Evolutionary conservation across 2,329 filamentous ascomycete genomes (phyloP), one percentile per base, ranked within the genome.

Genomic region (Bipolaris zeicola): DNA sequence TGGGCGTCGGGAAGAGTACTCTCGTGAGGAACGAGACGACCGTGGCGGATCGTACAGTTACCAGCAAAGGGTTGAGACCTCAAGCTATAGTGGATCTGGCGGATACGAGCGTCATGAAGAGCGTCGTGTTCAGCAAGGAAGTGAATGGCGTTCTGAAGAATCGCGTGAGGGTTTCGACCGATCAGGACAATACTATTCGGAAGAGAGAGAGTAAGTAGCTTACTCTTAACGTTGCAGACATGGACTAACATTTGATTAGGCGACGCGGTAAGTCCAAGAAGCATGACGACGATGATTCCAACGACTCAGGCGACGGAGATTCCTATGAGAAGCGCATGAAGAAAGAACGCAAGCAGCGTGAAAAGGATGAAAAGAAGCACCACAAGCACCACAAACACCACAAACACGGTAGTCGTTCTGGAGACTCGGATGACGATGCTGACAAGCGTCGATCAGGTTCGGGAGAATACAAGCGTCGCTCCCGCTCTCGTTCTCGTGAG

Each of bases 91-190:
- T 39, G 65, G 68, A 4, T 82, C 81, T 3, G 83, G 85, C 41
- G 82, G 85, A 5, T 87, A 85, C 59, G 83, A 88, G 66, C 79
- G 85, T 62, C 83, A 80, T 37, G 84, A 83, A 34, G 84, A 88
- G 73, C 79, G 80, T 28, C 80, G 76, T 18, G 81, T 83, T 45
- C 78, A 81, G 61, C 75, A 76, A 6, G 76, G 75, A n/a, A 73
- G 74, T 33, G 67, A 74, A 20, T 81, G 73, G 65, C 71, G 71
- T 47, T 68, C 71, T 6, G 72, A 76, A 43, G 70, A 76, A 47
- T 66, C 61, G 34, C 69, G 70, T 20, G 76, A 77, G 57, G 76
- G 73, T 16, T 72, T 71, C 42, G 68, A 71, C 47, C 62, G 57
- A 43, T 68, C 70, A 18, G 79, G 76, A 36, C 74, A 78, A 33